Evolutionary conservation across 495 filamentous ascomycete species (phyloP).

Genomic region (Tuber borchii): DNA sequence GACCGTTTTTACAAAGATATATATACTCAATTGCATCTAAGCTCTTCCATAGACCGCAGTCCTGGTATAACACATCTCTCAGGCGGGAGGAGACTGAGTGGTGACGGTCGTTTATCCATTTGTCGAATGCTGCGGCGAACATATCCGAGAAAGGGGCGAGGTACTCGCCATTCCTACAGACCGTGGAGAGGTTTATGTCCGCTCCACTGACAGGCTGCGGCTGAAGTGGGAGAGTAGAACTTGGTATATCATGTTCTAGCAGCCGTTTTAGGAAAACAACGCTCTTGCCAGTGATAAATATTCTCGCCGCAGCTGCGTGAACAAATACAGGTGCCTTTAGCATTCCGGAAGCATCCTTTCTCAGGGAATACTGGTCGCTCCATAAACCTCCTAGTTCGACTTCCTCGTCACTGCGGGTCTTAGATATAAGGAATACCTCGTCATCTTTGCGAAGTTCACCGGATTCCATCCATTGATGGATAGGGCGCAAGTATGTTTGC

Average conservation of each 20-base stretch:
- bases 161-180: constrained; percentile 47
- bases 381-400: constrained; percentile 62
- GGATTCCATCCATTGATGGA: constrained; percentile 77
- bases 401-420: constrained; percentile 47
- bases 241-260: constrained; percentile 44
- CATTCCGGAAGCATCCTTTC: constrained; percentile 49
- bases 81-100: constrained; percentile 60
- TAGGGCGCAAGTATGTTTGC: constrained; percentile 69
- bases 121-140: constrained; percentile 61
- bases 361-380: constrained; percentile 66
- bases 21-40: constrained; percentile 63
- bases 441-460: constrained; percentile 61
- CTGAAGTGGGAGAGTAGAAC: neutral
- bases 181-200: constrained; percentile 52
- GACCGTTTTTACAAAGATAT: constrained; percentile 67
- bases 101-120: constrained; percentile 66
- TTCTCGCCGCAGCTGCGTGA: constrained; percentile 56
- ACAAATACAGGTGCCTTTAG: constrained; percentile 69
- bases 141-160: constrained; percentile 69
- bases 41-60: constrained; percentile 59
- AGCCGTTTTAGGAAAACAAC: constrained; percentile 71
- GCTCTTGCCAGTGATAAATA: constrained; percentile 83
- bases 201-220: constrained; percentile 36
- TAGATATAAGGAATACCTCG: constrained; percentile 66
- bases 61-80: constrained; percentile 58